Evolutionary conservation across 805 yeast species (phyloP).

Genomic region (Groenewaldozyma salmanticensis): DNA sequence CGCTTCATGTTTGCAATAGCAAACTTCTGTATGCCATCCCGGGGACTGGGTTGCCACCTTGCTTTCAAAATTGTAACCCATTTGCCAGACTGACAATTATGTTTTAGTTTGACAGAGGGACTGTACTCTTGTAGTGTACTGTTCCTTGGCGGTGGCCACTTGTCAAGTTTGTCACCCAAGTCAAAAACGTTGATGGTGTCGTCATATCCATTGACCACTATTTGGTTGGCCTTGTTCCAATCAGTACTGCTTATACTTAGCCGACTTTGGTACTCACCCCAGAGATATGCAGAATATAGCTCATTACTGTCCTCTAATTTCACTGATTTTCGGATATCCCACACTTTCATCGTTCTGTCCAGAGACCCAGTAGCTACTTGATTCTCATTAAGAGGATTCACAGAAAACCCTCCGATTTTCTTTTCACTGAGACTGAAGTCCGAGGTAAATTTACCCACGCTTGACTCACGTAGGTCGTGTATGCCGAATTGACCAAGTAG

Average conservation of each 20-base stretch:
- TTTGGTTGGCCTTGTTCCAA: conserved; percentile 56
- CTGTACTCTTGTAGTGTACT: conserved; percentile 28
- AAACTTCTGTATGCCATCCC: conserved; percentile 68
- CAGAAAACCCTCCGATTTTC: conserved; percentile 81
- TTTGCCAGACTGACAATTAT: conserved; percentile 93
- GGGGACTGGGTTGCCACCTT: conserved; percentile 70
- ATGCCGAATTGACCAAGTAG: conserved; percentile 68
- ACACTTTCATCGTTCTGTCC: conserved; percentile 72
- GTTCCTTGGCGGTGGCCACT: conserved; percentile 3
- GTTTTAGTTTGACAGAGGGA: conserved; percentile 62
- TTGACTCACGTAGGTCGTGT: conserved; percentile 52
- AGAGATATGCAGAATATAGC: conserved; percentile 36
- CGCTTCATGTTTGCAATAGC: conserved; percentile 91
- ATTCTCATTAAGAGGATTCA: conserved; percentile 57
- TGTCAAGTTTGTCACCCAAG: conserved; percentile 27
- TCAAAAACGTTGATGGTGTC: conserved; percentile 70
- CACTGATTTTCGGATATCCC: conserved; percentile 60
- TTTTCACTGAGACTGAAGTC: conserved; percentile 63
- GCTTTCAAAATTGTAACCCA: conserved; percentile 93
- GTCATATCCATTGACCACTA: conserved; percentile 92
- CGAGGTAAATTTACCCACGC: conserved; percentile 22
- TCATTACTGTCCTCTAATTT: conserved; percentile 7
- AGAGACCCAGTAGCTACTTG: conserved; percentile 82
- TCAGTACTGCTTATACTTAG: conserved; percentile 78
- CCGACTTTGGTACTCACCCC: conserved; percentile 61